phyloP scores from a whole-genome alignment of 2,329 filamentous ascomycete species.

The Fusarium praegraminearum region DNA sequence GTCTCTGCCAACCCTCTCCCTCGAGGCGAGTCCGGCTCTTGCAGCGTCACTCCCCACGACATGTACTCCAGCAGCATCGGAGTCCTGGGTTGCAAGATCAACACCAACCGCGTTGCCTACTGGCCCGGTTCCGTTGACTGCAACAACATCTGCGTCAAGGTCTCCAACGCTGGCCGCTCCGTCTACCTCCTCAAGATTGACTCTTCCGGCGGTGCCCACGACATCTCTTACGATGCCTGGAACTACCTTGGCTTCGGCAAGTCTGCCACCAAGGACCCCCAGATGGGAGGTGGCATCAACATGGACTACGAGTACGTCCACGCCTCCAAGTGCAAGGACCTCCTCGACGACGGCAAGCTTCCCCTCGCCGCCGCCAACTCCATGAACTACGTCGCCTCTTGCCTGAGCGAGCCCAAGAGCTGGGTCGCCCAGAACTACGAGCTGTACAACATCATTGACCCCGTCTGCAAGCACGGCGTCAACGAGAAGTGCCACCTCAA shows the following conservation, averaged over 20 bases:
- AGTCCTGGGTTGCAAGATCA: slow-evolving; percentile 70
- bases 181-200: slow-evolving; percentile 71
- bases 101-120: slow-evolving; percentile 72
- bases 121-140: slow-evolving; percentile 67
- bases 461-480: slow-evolving; percentile 61
- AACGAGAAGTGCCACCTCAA: slow-evolving; percentile 65
- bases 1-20: slow-evolving; percentile 48
- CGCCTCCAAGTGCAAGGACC: slow-evolving; percentile 61
- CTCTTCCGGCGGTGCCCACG: slow-evolving; percentile 66
- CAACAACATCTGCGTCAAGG: slow-evolving; percentile 67
- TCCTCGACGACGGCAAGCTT: slow-evolving; percentile 64
- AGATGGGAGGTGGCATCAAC: slow-evolving; percentile 61
- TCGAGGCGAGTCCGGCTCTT: slow-evolving; percentile 47
- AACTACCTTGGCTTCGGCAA: slow-evolving; percentile 67
- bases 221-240: slow-evolving; percentile 72
- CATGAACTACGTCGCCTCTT: slow-evolving; percentile 65
- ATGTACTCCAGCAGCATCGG: slow-evolving; percentile 68
- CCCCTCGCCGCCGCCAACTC: slow-evolving; percentile 68
- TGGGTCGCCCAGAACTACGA: slow-evolving; percentile 66
- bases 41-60: slow-evolving; percentile 65
- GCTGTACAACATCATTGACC: slow-evolving; percentile 66
- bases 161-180: slow-evolving; percentile 61
- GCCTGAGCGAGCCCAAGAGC: slow-evolving; percentile 58
- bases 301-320: slow-evolving; percentile 65
- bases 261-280: slow-evolving; percentile 60